Base-by-base conservation (phyloP, 192 early-diverging fungal genomes). In the Ramicandelaber brevisporus region DNA sequence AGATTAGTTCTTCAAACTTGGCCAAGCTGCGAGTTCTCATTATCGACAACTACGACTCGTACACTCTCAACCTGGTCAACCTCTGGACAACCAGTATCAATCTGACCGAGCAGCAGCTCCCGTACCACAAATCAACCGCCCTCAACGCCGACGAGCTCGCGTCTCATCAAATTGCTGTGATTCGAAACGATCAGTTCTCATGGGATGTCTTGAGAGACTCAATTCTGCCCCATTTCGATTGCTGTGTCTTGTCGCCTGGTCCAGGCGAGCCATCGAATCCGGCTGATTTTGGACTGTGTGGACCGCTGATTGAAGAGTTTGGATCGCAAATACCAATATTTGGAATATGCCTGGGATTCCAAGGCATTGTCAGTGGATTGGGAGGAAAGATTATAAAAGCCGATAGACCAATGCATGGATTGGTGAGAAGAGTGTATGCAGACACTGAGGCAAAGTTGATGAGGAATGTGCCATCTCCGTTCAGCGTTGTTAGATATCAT, bases 11-110 rank as follows among this genome's bases (percentile, higher is more conserved):
- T n/a, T n/a, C n/a, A n/a, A n/a, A n/a, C n/a, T n/a, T n/a, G n/a
- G n/a, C n/a, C n/a, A n/a, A 20, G 23, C 53, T 43, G 1, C 48
- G 55, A n/a, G 43, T 41, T 0, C 46, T 96, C 13, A 73, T 96
- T 27, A 65, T 96, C 28, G 89, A 96, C 50, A 90, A 96, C 59
- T 90, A 90, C 42, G 89, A 96, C 48, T 89, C 84, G 8, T 96
- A 96, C 44, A 96, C 89, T 1, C 81, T 85, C 53, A 96, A 96
- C 45, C 57, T 96, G n/a, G 44, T 77, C 29, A 80, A 84, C 41
- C 54, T 84, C 14, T 65, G 62, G 25, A 6, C 19, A 12, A 5
- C 4, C 15, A 20, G 14, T 17, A 18, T 28, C 15, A 20, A 24
- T 1, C 20, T 39, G 4, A 22, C 39, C 10, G 33, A 40, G 2